Evolutionary conservation across 2,329 filamentous ascomycete species (phyloP).

Genomic region (Cryphonectria naterciae): DNA sequence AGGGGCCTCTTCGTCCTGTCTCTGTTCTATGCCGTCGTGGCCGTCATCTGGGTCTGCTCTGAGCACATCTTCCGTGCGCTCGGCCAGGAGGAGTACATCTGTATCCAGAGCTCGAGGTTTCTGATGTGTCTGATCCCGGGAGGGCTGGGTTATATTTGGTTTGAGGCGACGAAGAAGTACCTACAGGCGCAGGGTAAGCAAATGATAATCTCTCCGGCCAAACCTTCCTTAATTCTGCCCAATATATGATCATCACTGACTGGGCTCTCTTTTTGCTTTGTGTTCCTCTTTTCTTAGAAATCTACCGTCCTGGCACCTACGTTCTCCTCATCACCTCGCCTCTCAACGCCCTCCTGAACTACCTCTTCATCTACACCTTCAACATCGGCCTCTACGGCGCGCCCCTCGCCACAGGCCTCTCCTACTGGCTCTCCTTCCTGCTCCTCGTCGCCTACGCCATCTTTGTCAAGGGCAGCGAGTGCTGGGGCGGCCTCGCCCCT

Average conservation of each 20-base stretch:
- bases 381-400: slow-evolving; percentile 76
- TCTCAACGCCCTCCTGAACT: slow-evolving; percentile 80
- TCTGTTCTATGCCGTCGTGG: slow-evolving; percentile 73
- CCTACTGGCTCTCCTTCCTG: slow-evolving; percentile 83
- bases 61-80: slow-evolving; percentile 74
- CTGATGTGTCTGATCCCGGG: slow-evolving; percentile 76
- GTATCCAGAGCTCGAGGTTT: slow-evolving; percentile 73
- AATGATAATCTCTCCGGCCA: slow-evolving; percentile 56
- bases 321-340: slow-evolving; percentile 83
- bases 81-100: slow-evolving; percentile 79
- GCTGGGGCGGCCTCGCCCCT: slow-evolving; percentile 76
- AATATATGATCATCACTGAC: not conserved
- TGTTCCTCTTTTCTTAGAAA: slow-evolving; percentile 39
- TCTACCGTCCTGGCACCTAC: slow-evolving; percentile 84
- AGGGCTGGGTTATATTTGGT: slow-evolving; percentile 85
- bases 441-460: slow-evolving; percentile 74
- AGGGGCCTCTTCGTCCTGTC: slow-evolving; percentile 74
- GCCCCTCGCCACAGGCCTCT: slow-evolving; percentile 79
- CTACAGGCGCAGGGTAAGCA: slow-evolving; percentile 80
- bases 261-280: not conserved
- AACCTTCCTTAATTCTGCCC: not conserved
- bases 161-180: slow-evolving; percentile 84
- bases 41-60: slow-evolving; percentile 74
- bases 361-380: slow-evolving; percentile 74
- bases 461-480: slow-evolving; percentile 72